A percentile compares a stretch with the other conserved stretches of the same genome.
Conservation (phyloP, 176 grass and related monocot species). For the Thinopyrum elongatum region DNA sequence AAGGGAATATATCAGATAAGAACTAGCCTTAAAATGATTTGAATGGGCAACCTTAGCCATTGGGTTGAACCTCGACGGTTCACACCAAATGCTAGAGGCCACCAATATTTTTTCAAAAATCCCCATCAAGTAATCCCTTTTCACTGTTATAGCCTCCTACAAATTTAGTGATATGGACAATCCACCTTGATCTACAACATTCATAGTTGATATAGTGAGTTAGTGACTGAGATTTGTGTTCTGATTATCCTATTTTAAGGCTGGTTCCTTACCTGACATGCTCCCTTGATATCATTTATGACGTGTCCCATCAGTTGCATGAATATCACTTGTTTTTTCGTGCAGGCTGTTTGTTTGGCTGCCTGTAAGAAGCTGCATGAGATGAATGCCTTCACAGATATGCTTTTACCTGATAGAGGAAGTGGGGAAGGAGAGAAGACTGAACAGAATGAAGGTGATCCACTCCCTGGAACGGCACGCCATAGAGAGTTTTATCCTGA, state of each 20-base stretch:
- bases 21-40: not conserved
- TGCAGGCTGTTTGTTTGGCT: slow-evolving; percentile 95
- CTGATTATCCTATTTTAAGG: slow-evolving; percentile 21
- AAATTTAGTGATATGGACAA: slow-evolving; percentile 8
- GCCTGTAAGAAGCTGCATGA: slow-evolving; percentile 99
- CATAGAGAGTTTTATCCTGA: slow-evolving; percentile 99
- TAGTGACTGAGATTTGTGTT: not conserved
- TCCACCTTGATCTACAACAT: slow-evolving; percentile 3
- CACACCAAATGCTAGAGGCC: not conserved
- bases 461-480: slow-evolving; percentile 86
- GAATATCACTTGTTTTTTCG: slow-evolving; percentile 23
- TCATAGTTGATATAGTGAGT: not conserved
- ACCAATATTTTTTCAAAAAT: not conserved
- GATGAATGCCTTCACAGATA: slow-evolving; percentile 98
- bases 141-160: not conserved
- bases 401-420: slow-evolving; percentile 97
- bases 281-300: slow-evolving; percentile 12
- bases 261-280: not conserved
- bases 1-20: not conserved
- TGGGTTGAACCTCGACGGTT: not conserved
- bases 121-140: not conserved
- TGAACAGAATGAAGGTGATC: slow-evolving; percentile 86
- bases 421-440: slow-evolving; percentile 78
- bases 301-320: slow-evolving; percentile 4
- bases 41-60: not conserved